Conservation (phyloP, 345 rosid genomes). For the Gossypium longicalyx region DNA sequence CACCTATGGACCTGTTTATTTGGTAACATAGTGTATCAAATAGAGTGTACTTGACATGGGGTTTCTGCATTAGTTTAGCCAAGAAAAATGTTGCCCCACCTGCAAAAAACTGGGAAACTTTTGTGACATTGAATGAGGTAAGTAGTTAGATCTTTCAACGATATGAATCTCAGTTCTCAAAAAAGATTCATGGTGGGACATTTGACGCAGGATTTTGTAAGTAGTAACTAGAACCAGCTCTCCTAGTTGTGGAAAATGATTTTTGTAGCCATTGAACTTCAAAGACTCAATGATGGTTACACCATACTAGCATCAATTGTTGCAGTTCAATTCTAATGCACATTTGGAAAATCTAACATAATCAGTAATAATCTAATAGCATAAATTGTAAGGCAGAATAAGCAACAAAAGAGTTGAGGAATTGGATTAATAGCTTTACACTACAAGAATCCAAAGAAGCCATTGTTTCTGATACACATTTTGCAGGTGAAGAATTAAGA, state of each 20-base stretch:
- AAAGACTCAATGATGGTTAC: not conserved
- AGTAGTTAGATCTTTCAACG: not conserved
- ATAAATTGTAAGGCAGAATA: not conserved
- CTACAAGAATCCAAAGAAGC: constrained; percentile 5
- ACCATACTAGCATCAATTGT: not conserved
- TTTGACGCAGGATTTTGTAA: not conserved
- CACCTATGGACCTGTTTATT: constrained; percentile 49
- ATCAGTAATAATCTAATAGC: not conserved
- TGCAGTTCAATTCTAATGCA: not conserved
- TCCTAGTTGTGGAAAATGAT: not conserved
- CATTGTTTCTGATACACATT: not conserved
- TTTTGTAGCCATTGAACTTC: no score
- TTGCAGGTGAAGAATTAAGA: constrained; percentile 8
- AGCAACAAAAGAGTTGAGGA: not conserved
- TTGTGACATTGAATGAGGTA: not conserved
- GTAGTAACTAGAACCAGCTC: not conserved
- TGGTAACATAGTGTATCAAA: constrained; percentile 36
- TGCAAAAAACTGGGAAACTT: not conserved
- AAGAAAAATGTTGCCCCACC: constrained; percentile 6
- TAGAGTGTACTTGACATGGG: not conserved
- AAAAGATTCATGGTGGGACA: not conserved
- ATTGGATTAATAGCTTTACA: constrained; percentile 12
- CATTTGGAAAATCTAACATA: not conserved
- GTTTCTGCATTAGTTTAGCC: constrained; percentile 3
- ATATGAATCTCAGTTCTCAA: not conserved